These are phyloP conservation scores for Cymbopogon flexuosus DNA, from an alignment of 202 grass and related monocot species.

Conservation along the genomic window DNA sequence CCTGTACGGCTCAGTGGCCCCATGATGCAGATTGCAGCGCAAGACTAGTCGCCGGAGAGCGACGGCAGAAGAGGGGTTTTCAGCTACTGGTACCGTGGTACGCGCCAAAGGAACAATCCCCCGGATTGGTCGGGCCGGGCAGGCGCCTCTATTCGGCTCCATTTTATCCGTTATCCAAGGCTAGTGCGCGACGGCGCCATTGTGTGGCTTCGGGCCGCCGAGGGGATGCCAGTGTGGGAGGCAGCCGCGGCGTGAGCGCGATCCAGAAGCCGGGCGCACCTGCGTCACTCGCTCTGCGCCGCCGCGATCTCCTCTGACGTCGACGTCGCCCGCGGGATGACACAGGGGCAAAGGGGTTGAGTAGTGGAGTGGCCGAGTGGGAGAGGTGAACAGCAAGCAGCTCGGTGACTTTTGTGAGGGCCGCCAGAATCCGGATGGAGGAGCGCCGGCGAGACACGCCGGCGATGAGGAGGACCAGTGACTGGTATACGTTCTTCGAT, in stretches of 20 bases:
- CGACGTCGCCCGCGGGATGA: slow-evolving; percentile 26
- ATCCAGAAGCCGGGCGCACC: slow-evolving; percentile 16
- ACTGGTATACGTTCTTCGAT: slow-evolving; percentile 47
- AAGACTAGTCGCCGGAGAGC: background rate
- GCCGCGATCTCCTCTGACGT: slow-evolving; percentile 11
- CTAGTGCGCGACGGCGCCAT: background rate
- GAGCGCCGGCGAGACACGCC: slow-evolving; percentile 45
- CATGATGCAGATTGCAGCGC: too few relatives aligned
- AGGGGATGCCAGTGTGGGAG: background rate
- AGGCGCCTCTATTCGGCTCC: background rate
- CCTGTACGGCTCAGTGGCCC: too few relatives aligned
- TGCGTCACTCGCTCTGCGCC: slow-evolving; percentile 26
- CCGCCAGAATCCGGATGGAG: slow-evolving; percentile 20
- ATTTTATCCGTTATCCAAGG: background rate
- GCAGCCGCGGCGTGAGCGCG: background rate
- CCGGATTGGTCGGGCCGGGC: background rate
- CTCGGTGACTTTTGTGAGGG: background rate
- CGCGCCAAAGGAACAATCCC: background rate
- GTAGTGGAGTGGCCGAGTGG: background rate
- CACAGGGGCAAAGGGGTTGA: background rate
- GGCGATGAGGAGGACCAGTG: slow-evolving; percentile 62
- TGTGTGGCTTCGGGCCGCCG: slow-evolving; percentile 27
- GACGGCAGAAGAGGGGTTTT: background rate
- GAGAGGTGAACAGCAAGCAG: background rate
- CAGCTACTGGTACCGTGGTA: background rate